Base-by-base conservation (phyloP, 2,329 filamentous ascomycete genomes). In the Hymenoscyphus repandus region DNA sequence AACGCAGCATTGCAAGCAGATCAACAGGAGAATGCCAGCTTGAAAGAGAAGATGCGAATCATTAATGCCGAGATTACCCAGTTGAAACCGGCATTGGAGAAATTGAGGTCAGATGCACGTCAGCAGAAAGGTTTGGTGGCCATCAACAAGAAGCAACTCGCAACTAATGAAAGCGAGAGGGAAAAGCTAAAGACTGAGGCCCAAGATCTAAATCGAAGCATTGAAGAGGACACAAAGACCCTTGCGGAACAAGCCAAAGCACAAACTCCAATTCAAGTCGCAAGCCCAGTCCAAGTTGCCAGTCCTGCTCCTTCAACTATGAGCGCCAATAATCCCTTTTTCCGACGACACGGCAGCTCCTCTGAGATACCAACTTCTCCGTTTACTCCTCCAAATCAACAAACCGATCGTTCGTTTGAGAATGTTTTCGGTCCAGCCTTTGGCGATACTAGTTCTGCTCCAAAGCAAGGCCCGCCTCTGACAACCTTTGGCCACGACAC, bases 121-220 rank as follows among this genome's bases (percentile, higher is more conserved):
- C 93, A 97, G 68, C 91, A 97, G 66, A 97, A 95, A 72, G 93
- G 93, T 15, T 77, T 97, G 58, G 92, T 95, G 30, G 91, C 93
- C 39, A 99, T 99, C 72, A 96, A 96, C 73, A 97, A 95, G 77
- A 99, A 99, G 73, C 93, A 99, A 71, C 75, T 97, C 53, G 82
- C 86, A 33, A 96, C 91, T 1, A 89, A 86, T 51, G 93, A 99
- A 69, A 81, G 80, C 43, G 92, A 97, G 68, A 82, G 88, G 31
- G 92, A 97, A 54, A 92, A 89, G 73, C 74, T 96, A 36, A 91
- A 90, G 72, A 73, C 75, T 1, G 92, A 97, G 68, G 85, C 86
- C 40, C 84, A 84, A 52, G 83, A 82, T 46, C 77, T 85, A 57
- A 78, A 71, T 67, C 85, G 77, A 74, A 80, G 72, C 62, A 82